Evolutionary conservation across 2,329 filamentous ascomycete genomes (phyloP).

Genomic region (Colletotrichum liriopes): DNA sequence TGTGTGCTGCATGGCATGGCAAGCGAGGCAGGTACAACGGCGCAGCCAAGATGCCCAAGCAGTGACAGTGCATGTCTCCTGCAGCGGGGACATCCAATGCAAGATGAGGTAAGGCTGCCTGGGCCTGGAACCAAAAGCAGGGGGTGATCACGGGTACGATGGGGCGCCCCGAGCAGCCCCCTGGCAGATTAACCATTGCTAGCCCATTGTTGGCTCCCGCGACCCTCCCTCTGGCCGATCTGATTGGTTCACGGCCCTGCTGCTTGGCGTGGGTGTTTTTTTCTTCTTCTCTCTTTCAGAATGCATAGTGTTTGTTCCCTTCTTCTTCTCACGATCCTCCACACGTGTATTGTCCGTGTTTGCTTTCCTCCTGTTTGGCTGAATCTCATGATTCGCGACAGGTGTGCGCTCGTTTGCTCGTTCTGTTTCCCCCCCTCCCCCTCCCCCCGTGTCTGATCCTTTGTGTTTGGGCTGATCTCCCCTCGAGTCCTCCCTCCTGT

Average conservation of each 20-base stretch:
- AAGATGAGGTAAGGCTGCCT: slow-evolving; percentile 28
- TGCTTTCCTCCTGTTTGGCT: background rate
- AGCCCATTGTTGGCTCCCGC: slow-evolving; percentile 6
- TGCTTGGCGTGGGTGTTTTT: slow-evolving; percentile 9
- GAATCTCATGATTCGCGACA: slow-evolving; percentile 7
- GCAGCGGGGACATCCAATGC: slow-evolving; percentile 22
- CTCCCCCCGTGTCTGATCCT: slow-evolving; percentile 1
- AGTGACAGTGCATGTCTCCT: slow-evolving; percentile 17
- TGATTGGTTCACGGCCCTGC: slow-evolving; percentile 7
- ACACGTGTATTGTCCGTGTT: background rate
- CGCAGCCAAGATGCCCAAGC: slow-evolving; percentile 12
- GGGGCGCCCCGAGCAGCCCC: slow-evolving; percentile 24
- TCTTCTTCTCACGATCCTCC: no score
- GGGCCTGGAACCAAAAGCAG: slow-evolving; percentile 4
- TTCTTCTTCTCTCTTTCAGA: background rate
- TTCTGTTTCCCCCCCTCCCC: background rate
- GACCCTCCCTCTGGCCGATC: background rate
- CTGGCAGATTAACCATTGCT: slow-evolving; percentile 5
- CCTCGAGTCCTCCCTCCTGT: background rate
- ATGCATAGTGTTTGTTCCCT: background rate
- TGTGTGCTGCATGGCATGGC: slow-evolving; percentile 11
- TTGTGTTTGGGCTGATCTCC: slow-evolving; percentile 1
- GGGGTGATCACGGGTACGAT: slow-evolving; percentile 21
- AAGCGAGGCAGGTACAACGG: background rate
- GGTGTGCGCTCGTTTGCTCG: slow-evolving; percentile 9